Base-by-base conservation (phyloP, 2,329 filamentous ascomycete genomes). In the Zasmidium cellare region DNA sequence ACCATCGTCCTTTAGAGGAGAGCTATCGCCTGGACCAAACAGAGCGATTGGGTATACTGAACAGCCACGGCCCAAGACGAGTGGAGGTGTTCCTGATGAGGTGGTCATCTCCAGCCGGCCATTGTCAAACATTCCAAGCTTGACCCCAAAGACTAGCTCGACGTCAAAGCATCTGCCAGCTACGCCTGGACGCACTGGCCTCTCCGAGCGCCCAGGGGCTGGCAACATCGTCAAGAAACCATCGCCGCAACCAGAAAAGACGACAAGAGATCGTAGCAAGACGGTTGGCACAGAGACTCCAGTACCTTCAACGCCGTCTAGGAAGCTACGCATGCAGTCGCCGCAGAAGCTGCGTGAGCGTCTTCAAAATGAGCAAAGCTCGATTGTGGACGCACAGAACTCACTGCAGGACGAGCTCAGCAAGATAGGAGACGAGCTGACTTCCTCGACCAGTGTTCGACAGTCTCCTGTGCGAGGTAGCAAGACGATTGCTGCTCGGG, bases 341-440 rank as follows among this genome's bases (percentile, higher is more conserved):
- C 84, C 84, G 2, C 83, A 86, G 65, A 87, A 87, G 74, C 77
- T 87, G 46, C 89, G 92, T 18, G 92, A 97, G 76, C 87, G 93
- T 31, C 81, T 97, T 0, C 88, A 93, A 67, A 87, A 85, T 49
- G 92, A 96, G 72, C 91, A 92, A 74, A 86, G 84, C 55, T 84
- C 87, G 0, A 85, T 92, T 16, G 84, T 86, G 3, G 85, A 87
- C 9, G 86, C 87, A 0, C 90, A 92, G 60, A 80, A 82, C 2
- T 83, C 83, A 2, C 75, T 97, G 14, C 85, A 88, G 71, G 84
- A 85, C 3, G 92, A 97, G 71, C 79, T 97, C 9, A 85, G 84
- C 51, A 88, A 88, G 63, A 93, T 97, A 66, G 84, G 89, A 1
- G 86, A 91, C 57, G 92, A 97, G 72, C 85, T 96, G 77, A 86